Evolutionary conservation across 148 eudicot species (phyloP).

Genomic region (Amaranthus palmeri): DNA sequence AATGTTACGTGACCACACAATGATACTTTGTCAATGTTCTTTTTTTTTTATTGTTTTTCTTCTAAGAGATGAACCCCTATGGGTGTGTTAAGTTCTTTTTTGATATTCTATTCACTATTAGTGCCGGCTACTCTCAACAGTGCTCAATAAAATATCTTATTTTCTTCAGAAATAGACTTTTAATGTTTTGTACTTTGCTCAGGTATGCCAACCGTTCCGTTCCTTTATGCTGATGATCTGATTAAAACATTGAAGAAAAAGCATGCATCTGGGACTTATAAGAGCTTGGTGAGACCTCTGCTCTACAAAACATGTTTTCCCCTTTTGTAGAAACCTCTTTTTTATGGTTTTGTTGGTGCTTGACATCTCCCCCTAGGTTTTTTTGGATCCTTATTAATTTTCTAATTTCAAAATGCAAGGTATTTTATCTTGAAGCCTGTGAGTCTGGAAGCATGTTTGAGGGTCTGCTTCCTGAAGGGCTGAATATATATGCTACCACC

Average conservation of each 20-base stretch:
- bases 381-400: conserved; percentile 2
- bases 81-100: conserved; percentile 7
- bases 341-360: no score
- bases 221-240: conserved; percentile 70
- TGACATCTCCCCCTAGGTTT: background rate
- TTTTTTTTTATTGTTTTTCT: background rate
- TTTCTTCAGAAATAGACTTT: background rate
- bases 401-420: conserved; percentile 37
- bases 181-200: conserved; percentile 7
- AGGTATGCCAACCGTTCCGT: conserved; percentile 89
- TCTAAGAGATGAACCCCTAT: background rate
- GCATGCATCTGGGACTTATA: conserved; percentile 72
- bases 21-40: background rate
- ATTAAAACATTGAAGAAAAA: conserved; percentile 61
- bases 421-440: conserved; percentile 91
- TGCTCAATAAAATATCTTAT: background rate
- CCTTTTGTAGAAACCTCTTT: background rate
- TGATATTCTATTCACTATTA: background rate
- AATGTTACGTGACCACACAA: background rate
- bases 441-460: conserved; percentile 94
- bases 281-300: conserved; percentile 63
- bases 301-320: background rate
- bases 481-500: conserved; percentile 84
- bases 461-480: conserved; percentile 79
- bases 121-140: background rate